Evolutionary conservation across 2,329 filamentous ascomycete species (phyloP).

Genomic region (Colletotrichum theobromicola): DNA sequence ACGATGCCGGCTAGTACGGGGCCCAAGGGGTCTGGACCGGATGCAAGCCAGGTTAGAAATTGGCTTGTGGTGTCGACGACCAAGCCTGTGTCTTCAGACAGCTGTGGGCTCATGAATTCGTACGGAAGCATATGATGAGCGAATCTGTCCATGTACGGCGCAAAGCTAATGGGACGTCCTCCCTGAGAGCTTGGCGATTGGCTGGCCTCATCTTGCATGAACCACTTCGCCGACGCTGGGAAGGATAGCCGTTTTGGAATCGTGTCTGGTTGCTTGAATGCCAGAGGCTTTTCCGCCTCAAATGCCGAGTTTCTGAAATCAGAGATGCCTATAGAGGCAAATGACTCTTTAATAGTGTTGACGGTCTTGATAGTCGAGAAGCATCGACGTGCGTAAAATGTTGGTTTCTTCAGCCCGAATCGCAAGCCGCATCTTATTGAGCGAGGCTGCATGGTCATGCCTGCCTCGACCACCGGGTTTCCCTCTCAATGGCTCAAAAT

Average conservation of each 20-base stretch:
- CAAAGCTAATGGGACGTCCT: not conserved
- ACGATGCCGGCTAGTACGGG: slow-evolving; percentile 35
- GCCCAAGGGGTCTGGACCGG: slow-evolving; percentile 28
- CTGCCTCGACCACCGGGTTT: not conserved
- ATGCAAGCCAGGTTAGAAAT: slow-evolving; percentile 21
- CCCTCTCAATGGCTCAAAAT: not conserved
- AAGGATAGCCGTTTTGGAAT: slow-evolving; percentile 21
- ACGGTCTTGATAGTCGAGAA: not conserved
- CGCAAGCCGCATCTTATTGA: not conserved
- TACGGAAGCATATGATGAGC: slow-evolving; percentile 29
- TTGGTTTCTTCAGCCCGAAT: not conserved
- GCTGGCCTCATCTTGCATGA: slow-evolving; percentile 10
- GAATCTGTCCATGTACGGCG: slow-evolving; percentile 25
- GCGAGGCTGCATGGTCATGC: not conserved
- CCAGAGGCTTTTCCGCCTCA: slow-evolving; percentile 15
- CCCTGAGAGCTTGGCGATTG: not conserved
- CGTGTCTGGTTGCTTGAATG: slow-evolving; percentile 24
- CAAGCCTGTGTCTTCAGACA: not conserved
- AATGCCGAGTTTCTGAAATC: slow-evolving; percentile 8
- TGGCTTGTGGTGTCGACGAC: not conserved
- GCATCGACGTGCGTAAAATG: not conserved
- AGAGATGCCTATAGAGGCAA: not conserved
- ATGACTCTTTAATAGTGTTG: not conserved
- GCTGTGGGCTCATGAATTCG: slow-evolving; percentile 30
- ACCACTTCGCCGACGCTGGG: slow-evolving; percentile 32